phyloP scores from a whole-genome alignment of 108 stramenopile genomes.

The Skeletonema grethae region DNA sequence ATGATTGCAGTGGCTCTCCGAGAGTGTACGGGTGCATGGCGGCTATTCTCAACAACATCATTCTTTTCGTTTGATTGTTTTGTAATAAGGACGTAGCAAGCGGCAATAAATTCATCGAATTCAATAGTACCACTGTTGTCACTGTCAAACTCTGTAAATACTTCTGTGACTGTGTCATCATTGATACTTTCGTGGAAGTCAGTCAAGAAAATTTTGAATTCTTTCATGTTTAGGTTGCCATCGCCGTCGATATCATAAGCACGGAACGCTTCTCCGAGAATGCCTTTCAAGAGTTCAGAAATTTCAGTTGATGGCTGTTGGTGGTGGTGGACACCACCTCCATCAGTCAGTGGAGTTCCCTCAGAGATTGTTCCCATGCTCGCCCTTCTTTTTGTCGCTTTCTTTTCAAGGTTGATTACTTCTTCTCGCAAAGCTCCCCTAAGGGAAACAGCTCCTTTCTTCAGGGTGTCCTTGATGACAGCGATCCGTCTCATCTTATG shows the following conservation, averaged over 20 bases:
- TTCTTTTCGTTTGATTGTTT: neutral
- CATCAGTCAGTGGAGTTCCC: neutral
- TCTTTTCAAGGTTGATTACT: slow-evolving; percentile 39
- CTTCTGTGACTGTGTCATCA: slow-evolving; percentile 45
- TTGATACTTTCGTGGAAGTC: slow-evolving; percentile 86
- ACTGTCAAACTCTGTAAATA: slow-evolving; percentile 71
- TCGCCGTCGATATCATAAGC: slow-evolving; percentile 82
- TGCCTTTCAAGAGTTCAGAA: slow-evolving; percentile 54
- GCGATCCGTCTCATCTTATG: slow-evolving; percentile 71
- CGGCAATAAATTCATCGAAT: slow-evolving; percentile 89
- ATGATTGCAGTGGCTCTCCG: neutral
- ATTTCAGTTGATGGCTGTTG: slow-evolving; percentile 47
- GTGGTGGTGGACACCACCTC: neutral
- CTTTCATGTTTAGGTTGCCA: slow-evolving; percentile 69
- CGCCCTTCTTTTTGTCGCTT: neutral
- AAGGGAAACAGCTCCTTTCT: slow-evolving; percentile 64
- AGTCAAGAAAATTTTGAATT: slow-evolving; percentile 69
- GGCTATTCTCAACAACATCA: neutral
- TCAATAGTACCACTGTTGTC: slow-evolving; percentile 74
- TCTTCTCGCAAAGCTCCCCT: slow-evolving; percentile 63
- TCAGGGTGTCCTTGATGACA: slow-evolving; percentile 68
- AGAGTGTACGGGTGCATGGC: neutral
- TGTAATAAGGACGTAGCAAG: slow-evolving; percentile 77
- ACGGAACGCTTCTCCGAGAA: slow-evolving; percentile 82
- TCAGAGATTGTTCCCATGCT: neutral